Evolutionary conservation across 148 eudicot genomes (phyloP), one percentile per base, ranked within the genome.

Genomic region (Persicaria tinctoria): DNA sequence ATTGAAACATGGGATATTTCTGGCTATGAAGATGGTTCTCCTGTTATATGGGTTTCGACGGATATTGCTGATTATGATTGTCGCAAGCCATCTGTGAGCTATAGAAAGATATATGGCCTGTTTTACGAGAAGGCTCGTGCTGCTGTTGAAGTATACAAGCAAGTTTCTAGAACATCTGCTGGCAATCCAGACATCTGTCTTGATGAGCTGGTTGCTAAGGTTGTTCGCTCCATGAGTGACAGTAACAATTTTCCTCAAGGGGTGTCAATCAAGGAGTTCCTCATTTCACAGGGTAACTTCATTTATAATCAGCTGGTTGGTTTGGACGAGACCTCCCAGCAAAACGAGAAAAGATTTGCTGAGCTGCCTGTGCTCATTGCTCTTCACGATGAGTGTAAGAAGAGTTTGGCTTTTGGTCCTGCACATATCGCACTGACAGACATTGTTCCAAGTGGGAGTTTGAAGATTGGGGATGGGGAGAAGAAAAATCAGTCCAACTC

Each of bases 11-110:
- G 99, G 99, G 82, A 89, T 7, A 90, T 96, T 69, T 96, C 99
- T 79, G 99, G 99, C 46, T 96, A 92, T 79, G 99, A 96, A 85
- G 99, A 92, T 76, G 94, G 97, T 16, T 73, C 81, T 23, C 99
- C 99, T 47, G 89, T 89, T 11, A 83, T 96, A 73, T 96, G 99
- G 99, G 75, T 92, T 16, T 89, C 97, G 4, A 96, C 99, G 13
- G 97, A 89, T 1, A 6, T 96, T 62, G 96, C 94, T 74, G 99
- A 96, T 77, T 92, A 96, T 82, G 91, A 87, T 59, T 96, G 99
- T 79, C 76, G 83, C 17, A 96, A 87, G 76, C 91, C 97, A 17
- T 79, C 91, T 23, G 82, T 79, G 12, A 75, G 79, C 68, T 96
- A 89, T 84, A 90, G 84, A 84, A 92, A 88, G 76, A 80, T 84